A percentile compares a stretch with the other conserved stretches of the same genome.
Evolutionary conservation across 2,329 filamentous ascomycete species (phyloP).

Genomic region (Dothistroma pini): DNA sequence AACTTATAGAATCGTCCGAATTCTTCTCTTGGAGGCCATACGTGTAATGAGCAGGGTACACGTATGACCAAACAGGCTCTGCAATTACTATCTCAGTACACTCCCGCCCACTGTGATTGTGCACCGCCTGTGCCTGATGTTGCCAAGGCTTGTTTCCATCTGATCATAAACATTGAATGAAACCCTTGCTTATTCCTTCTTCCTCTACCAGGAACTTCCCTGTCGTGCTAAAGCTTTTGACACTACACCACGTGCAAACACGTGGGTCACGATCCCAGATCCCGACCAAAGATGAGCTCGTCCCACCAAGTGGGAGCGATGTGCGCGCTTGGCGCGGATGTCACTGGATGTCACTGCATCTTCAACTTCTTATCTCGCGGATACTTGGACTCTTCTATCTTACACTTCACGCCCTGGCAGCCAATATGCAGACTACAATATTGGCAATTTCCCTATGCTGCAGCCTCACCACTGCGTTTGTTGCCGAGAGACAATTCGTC

Average conservation of each 20-base stretch:
- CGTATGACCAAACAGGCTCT: too few relatives aligned
- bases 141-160: not conserved
- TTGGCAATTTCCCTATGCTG: not conserved
- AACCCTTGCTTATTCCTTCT: not conserved
- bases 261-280: not conserved
- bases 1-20: too few relatives aligned
- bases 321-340: not conserved
- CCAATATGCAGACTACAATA: not conserved
- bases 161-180: not conserved
- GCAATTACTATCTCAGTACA: too few relatives aligned
- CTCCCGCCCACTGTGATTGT: not conserved
- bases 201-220: not conserved
- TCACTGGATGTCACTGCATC: not conserved
- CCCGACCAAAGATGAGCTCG: not conserved
- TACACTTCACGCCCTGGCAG: not conserved
- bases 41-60: too few relatives aligned
- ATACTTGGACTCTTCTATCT: not conserved
- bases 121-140: not conserved
- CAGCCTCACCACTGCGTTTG: not conserved
- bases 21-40: too few relatives aligned
- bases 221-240: not conserved
- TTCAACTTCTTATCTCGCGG: not conserved
- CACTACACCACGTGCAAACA: not conserved
- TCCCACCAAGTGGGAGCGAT: not conserved
- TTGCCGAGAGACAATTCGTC: not conserved